A percentile compares a stretch with the other conserved stretches of the same genome.
Conservation (phyloP, 2,329 filamentous ascomycete species). For the Meredithiella fracta region DNA sequence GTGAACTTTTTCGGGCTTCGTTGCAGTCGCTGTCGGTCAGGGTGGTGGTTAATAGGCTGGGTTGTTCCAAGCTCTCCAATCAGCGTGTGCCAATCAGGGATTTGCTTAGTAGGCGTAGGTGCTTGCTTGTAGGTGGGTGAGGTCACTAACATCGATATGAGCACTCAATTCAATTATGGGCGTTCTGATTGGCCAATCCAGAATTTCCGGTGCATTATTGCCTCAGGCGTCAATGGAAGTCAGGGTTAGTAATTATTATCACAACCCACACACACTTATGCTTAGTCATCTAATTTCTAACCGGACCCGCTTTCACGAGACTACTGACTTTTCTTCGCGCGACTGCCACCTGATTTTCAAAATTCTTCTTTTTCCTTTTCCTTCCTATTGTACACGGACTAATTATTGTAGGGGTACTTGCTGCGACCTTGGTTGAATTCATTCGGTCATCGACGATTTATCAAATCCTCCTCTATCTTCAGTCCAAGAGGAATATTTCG, state of each 20-base stretch:
- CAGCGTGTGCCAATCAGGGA: neutral
- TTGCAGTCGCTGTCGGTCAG: neutral
- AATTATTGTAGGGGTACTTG: slow-evolving; percentile 59
- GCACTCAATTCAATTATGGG: slow-evolving; percentile 20
- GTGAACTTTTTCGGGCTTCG: neutral
- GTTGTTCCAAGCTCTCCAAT: neutral
- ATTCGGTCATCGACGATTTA: slow-evolving; percentile 23
- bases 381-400: slow-evolving; percentile 48
- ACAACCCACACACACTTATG: neutral
- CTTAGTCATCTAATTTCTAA: neutral
- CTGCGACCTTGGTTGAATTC: slow-evolving; percentile 20
- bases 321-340: slow-evolving; percentile 16
- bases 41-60: neutral
- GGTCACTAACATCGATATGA: neutral
- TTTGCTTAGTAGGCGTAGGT: neutral
- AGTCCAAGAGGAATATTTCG: slow-evolving; percentile 39
- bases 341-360: slow-evolving; percentile 15
- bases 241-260: neutral
- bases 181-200: slow-evolving; percentile 25
- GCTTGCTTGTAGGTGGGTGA: neutral
- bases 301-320: slow-evolving; percentile 5
- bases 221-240: slow-evolving; percentile 22
- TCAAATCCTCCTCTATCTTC: slow-evolving; percentile 60
- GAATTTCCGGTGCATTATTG: slow-evolving; percentile 15
- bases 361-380: slow-evolving; percentile 22